Evolutionary conservation across 1,284 basidiomycete species (phyloP).

Genomic region (Leccinum fallax): DNA sequence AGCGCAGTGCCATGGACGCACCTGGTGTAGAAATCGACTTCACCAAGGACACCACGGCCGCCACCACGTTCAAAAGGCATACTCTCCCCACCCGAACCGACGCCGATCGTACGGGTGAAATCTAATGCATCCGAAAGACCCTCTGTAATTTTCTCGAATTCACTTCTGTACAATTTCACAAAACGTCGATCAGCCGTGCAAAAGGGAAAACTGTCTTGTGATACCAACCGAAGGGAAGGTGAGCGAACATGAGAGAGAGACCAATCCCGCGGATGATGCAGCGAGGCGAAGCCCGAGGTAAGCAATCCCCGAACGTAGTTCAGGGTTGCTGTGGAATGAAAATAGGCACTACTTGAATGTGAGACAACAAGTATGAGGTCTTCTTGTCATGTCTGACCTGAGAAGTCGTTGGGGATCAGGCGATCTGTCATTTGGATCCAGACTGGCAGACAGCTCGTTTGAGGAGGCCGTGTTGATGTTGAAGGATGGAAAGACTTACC

Average conservation of each 20-base stretch:
- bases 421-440: slow-evolving; percentile 74
- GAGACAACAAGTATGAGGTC: slow-evolving; percentile 2
- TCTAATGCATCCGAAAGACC: slow-evolving; percentile 90
- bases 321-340: slow-evolving; percentile 91
- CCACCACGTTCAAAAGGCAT: slow-evolving; percentile 68
- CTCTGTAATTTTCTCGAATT: slow-evolving; percentile 86
- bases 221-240: slow-evolving; percentile 62
- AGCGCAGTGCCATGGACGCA: slow-evolving; percentile 32
- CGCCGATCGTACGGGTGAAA: slow-evolving; percentile 89
- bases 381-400: slow-evolving; percentile 44
- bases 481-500: slow-evolving; percentile 48
- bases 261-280: slow-evolving; percentile 92
- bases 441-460: slow-evolving; percentile 32
- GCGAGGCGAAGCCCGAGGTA: slow-evolving; percentile 87
- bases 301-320: slow-evolving; percentile 92
- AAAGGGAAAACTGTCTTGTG: neutral
- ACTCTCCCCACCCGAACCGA: slow-evolving; percentile 53
- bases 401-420: slow-evolving; percentile 90
- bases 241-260: slow-evolving; percentile 91
- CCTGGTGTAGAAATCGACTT: slow-evolving; percentile 96
- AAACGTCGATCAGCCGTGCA: slow-evolving; percentile 14
- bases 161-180: slow-evolving; percentile 47
- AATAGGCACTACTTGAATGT: slow-evolving; percentile 75
- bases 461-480: slow-evolving; percentile 16
- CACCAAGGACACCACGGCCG: slow-evolving; percentile 75